phyloP scores from a whole-genome alignment of 352 stramenopile genomes.

The Phytophthora sp. region DNA sequence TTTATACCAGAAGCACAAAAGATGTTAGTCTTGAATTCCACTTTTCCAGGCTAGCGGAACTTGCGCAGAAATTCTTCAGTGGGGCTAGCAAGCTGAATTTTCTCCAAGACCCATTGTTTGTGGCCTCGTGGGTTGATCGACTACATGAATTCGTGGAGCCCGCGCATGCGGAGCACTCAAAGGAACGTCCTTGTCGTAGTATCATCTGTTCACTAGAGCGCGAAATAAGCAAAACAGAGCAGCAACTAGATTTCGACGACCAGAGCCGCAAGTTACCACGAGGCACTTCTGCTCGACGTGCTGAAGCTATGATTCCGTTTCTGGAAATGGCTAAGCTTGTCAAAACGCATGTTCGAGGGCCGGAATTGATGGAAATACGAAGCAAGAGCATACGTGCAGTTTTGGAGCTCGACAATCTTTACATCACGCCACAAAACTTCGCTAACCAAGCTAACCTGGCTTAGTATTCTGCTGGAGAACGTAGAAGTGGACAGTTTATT shows the following conservation, averaged over 20 bases:
- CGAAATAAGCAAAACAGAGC: constrained; percentile 53
- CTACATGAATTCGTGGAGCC: constrained; percentile 39
- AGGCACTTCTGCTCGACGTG: constrained; percentile 41
- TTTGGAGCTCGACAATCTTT: constrained; percentile 62
- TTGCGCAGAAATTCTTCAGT: constrained; percentile 17
- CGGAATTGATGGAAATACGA: constrained; percentile 53
- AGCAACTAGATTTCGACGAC: constrained; percentile 66
- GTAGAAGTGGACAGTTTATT: too few species aligned
- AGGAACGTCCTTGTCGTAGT: constrained; percentile 50
- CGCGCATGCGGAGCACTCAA: constrained; percentile 48
- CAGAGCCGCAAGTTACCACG: constrained; percentile 44
- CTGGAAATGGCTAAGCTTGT: constrained; percentile 33
- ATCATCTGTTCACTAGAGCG: constrained; percentile 66
- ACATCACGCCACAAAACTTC: constrained; percentile 4
- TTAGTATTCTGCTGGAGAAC: too few species aligned
- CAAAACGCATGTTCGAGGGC: constrained; percentile 35
- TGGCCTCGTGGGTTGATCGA: constrained; percentile 35
- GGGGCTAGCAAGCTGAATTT: neutral
- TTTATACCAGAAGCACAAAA: constrained; percentile 37
- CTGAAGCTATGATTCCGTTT: constrained; percentile 21
- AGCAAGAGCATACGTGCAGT: constrained; percentile 41
- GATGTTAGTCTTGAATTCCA: constrained; percentile 49
- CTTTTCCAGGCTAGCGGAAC: constrained; percentile 27
- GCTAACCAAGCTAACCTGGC: too few species aligned
- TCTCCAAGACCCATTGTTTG: constrained; percentile 30